These are phyloP conservation scores for Pichia scutulata DNA, from an alignment of 805 yeast genomes.

Conservation along the genomic window DNA sequence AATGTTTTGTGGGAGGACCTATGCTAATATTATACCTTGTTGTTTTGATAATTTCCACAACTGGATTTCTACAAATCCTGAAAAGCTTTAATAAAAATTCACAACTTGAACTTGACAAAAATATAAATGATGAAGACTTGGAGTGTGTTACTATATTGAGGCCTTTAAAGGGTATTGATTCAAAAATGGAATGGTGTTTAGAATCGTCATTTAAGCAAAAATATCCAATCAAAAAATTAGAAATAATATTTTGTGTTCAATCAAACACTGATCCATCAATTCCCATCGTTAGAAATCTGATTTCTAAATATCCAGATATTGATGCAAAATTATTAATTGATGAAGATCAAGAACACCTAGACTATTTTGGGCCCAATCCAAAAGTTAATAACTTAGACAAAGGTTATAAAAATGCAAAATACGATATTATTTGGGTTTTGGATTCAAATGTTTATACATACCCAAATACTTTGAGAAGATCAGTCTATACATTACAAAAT, in stretches of 20 bases:
- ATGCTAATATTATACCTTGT: slow-evolving; percentile 25
- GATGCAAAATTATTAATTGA: slow-evolving; percentile 55
- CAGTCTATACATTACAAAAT: slow-evolving; percentile 44
- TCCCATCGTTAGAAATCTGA: slow-evolving; percentile 43
- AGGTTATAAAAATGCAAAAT: slow-evolving; percentile 60
- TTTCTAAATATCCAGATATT: slow-evolving; percentile 45
- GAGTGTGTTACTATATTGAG: slow-evolving; percentile 72
- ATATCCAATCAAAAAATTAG: slow-evolving; percentile 53
- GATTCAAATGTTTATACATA: slow-evolving; percentile 81
- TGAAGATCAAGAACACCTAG: slow-evolving; percentile 25
- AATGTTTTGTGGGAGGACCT: background rate
- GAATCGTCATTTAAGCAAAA: slow-evolving; percentile 60
- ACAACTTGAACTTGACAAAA: slow-evolving; percentile 12
- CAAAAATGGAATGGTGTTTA: slow-evolving; percentile 62
- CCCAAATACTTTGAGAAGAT: slow-evolving; percentile 55
- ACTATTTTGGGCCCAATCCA: slow-evolving; percentile 76
- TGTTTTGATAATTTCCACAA: slow-evolving; percentile 20
- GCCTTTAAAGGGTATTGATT: slow-evolving; percentile 80
- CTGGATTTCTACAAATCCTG: slow-evolving; percentile 25
- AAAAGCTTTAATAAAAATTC: slow-evolving; percentile 17
- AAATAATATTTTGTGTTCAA: slow-evolving; percentile 72
- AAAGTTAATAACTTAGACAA: slow-evolving; percentile 82
- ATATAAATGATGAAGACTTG: slow-evolving; percentile 29
- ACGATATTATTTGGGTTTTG: slow-evolving; percentile 76
- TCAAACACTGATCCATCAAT: slow-evolving; percentile 56